Evolutionary conservation across 2,329 filamentous ascomycete species (phyloP).

Genomic region (Aureobasidium subglaciale): DNA sequence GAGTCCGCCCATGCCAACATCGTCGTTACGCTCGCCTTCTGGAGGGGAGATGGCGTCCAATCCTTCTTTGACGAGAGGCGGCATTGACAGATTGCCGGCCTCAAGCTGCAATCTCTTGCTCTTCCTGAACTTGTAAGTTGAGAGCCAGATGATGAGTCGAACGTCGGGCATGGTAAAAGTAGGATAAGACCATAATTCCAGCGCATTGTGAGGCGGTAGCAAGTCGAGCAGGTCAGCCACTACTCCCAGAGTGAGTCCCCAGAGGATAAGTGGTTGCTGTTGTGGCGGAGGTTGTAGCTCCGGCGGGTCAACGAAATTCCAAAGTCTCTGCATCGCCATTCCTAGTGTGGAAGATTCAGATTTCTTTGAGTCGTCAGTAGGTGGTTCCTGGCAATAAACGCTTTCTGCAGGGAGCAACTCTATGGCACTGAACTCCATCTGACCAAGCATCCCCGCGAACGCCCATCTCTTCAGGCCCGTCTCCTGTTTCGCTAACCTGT

Average conservation of each 20-base stretch:
- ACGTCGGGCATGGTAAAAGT: conserved; percentile 60
- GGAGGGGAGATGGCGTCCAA: conserved; percentile 23
- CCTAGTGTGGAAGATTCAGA: background rate
- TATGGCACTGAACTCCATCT: conserved; percentile 63
- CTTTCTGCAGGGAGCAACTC: conserved; percentile 55
- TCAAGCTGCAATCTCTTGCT: conserved; percentile 34
- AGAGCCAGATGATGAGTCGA: conserved; percentile 50
- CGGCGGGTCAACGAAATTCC: background rate
- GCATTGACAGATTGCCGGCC: conserved; percentile 10
- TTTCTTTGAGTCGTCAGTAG: conserved; percentile 19
- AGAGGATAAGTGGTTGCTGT: conserved; percentile 51
- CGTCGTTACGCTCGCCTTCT: conserved; percentile 4
- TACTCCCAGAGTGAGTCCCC: conserved; percentile 62
- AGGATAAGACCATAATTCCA: conserved; percentile 60
- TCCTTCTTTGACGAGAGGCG: conserved; percentile 22
- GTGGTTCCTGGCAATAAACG: conserved; percentile 44
- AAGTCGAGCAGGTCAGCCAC: conserved; percentile 62
- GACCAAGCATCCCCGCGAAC: conserved; percentile 51
- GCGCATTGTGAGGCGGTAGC: conserved; percentile 55
- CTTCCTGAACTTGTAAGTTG: conserved; percentile 52
- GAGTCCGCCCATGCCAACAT: conserved; percentile 11
- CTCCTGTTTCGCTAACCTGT: conserved; percentile 51
- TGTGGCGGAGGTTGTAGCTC: conserved; percentile 25
- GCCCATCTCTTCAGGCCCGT: conserved; percentile 49
- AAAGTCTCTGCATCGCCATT: background rate